A percentile compares a stretch with the other conserved stretches of the same genome.
phyloP scores from a whole-genome alignment of 2,329 filamentous ascomycete species.

The Venturia carpophila region DNA sequence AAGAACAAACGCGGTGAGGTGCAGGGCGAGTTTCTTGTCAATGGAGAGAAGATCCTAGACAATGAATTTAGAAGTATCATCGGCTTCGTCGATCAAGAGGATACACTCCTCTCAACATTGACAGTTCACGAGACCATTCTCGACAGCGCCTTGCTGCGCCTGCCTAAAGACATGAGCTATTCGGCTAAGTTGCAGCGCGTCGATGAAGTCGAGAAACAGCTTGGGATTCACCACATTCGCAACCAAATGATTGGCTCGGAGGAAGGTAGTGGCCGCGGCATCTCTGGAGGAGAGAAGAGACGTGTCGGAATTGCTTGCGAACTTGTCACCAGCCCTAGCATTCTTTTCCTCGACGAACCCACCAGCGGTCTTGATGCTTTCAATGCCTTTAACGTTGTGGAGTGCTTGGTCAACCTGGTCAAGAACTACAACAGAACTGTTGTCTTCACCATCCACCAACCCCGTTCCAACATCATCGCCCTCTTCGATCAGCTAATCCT shows the following conservation, averaged over 20 bases:
- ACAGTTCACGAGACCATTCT: slow-evolving; percentile 98
- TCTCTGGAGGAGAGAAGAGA: slow-evolving; percentile 94
- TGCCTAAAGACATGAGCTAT: slow-evolving; percentile 86
- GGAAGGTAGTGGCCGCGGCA: slow-evolving; percentile 86
- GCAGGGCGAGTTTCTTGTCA: slow-evolving; percentile 79
- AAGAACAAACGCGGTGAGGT: slow-evolving; percentile 89
- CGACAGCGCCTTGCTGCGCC: slow-evolving; percentile 80
- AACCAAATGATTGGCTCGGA: slow-evolving; percentile 95
- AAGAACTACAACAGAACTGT: slow-evolving; percentile 97
- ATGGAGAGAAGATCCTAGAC: slow-evolving; percentile 82
- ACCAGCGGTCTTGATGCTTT: slow-evolving; percentile 93
- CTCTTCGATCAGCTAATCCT: slow-evolving; percentile 92
- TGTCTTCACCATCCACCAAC: slow-evolving; percentile 97
- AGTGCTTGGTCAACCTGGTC: slow-evolving; percentile 87
- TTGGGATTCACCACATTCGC: slow-evolving; percentile 89
- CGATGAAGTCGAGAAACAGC: slow-evolving; percentile 86
- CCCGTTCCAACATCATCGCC: slow-evolving; percentile 94
- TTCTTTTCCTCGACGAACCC: slow-evolving; percentile 93
- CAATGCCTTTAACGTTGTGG: slow-evolving; percentile 97
- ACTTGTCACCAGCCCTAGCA: slow-evolving; percentile 92
- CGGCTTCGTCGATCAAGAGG: slow-evolving; percentile 96
- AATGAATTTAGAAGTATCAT: slow-evolving; percentile 83
- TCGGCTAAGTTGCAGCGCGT: slow-evolving; percentile 85
- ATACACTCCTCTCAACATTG: slow-evolving; percentile 89
- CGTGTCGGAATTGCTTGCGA: slow-evolving; percentile 96